Conservation (phyloP, 2,329 filamentous ascomycete species). For the Fusarium floridanum region DNA sequence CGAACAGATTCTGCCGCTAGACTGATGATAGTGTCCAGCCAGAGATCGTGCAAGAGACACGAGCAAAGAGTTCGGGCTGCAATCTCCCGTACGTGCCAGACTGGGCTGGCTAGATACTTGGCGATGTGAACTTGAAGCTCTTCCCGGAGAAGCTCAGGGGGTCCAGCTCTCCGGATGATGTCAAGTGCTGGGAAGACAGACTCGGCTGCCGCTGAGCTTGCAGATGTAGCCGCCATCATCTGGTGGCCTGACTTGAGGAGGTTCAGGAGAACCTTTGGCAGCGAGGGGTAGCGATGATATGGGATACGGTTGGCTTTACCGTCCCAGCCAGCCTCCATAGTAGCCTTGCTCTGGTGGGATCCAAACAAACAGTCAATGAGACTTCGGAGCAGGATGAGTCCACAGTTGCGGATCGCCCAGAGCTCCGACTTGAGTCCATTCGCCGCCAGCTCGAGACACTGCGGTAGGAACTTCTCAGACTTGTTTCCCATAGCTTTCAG, state of each 20-base stretch:
- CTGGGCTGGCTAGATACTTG: slow-evolving; percentile 73
- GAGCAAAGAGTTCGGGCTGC: slow-evolving; percentile 79
- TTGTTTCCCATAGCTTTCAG: slow-evolving; percentile 78
- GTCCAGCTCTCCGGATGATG: slow-evolving; percentile 78
- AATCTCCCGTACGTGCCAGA: slow-evolving; percentile 87
- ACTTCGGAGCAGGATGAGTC: slow-evolving; percentile 87
- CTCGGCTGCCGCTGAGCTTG: slow-evolving; percentile 65
- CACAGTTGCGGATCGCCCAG: slow-evolving; percentile 96
- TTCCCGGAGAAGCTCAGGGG: slow-evolving; percentile 68
- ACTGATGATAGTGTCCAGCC: slow-evolving; percentile 57
- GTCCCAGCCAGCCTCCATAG: slow-evolving; percentile 73
- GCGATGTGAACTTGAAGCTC: slow-evolving; percentile 70
- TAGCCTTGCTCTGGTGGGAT: slow-evolving; percentile 76
- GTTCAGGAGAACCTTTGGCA: slow-evolving; percentile 73
- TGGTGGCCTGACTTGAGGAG: slow-evolving; percentile 69
- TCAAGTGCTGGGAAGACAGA: slow-evolving; percentile 87
- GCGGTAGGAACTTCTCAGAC: slow-evolving; percentile 80
- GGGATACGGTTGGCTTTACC: slow-evolving; percentile 74
- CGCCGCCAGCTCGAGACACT: slow-evolving; percentile 83
- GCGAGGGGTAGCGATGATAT: slow-evolving; percentile 75
- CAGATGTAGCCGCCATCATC: slow-evolving; percentile 55
- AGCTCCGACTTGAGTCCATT: slow-evolving; percentile 82
- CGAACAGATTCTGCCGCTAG: slow-evolving; percentile 52
- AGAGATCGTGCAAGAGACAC: slow-evolving; percentile 66
- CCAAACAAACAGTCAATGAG: slow-evolving; percentile 85